Conservation (phyloP, 169 alveolate species). For the Plasmodium adleri region DNA sequence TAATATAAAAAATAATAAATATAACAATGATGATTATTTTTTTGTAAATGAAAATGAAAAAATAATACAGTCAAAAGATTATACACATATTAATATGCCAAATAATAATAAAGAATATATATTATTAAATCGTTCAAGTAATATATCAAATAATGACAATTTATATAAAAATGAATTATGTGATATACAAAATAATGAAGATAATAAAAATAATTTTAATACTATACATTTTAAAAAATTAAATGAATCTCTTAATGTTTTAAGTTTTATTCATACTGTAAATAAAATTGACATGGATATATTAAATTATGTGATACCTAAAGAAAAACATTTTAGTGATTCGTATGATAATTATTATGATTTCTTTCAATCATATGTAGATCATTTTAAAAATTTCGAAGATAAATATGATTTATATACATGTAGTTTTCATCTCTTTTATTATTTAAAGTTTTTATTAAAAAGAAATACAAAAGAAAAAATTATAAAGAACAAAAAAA, state of each 20-base stretch:
- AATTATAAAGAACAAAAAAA: background rate
- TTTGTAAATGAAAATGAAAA: too few relatives aligned
- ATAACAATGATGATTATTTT: too few relatives aligned
- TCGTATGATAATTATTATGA: conserved; percentile 32
- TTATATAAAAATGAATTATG: too few relatives aligned
- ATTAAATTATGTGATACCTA: conserved; percentile 54
- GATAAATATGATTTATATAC: conserved; percentile 67
- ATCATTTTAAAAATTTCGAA: conserved; percentile 48
- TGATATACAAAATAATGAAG: too few relatives aligned
- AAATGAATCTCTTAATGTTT: conserved; percentile 50
- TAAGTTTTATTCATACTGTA: conserved; percentile 37
- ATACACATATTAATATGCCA: too few relatives aligned
- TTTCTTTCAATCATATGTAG: conserved; percentile 54
- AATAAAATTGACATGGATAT: conserved; percentile 53
- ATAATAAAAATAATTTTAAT: background rate
- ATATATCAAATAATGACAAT: background rate
- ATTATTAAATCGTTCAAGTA: too few relatives aligned
- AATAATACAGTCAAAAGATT: too few relatives aligned
- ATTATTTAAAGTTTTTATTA: conserved; percentile 53
- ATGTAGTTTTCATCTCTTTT: conserved; percentile 74
- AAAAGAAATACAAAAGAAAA: background rate
- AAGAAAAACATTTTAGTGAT: conserved; percentile 18
- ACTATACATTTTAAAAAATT: conserved; percentile 45
- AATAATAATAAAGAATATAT: too few relatives aligned
- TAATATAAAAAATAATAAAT: background rate